Evolutionary conservation across 2,329 filamentous ascomycete genomes (phyloP).

Genomic region (Colletotrichum spinosum): DNA sequence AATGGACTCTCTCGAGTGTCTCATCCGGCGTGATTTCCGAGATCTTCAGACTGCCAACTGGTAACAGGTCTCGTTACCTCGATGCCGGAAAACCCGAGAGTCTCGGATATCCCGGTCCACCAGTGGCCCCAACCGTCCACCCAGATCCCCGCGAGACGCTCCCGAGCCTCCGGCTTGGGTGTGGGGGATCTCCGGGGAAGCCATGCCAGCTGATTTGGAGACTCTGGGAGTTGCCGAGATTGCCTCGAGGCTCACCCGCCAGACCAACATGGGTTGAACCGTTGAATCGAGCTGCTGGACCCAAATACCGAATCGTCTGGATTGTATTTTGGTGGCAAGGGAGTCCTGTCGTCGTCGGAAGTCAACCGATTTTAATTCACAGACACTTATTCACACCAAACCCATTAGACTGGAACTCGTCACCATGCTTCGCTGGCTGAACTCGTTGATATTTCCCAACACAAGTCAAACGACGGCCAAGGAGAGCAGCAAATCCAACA

Average conservation of each 20-base stretch:
- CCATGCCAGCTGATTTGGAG: neutral
- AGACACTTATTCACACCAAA: neutral
- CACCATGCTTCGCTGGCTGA: conserved; percentile 9
- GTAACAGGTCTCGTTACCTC: neutral
- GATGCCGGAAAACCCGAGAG: conserved; percentile 9
- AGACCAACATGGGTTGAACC: conserved; percentile 23
- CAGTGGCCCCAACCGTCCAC: neutral
- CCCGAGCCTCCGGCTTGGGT: conserved; percentile 16
- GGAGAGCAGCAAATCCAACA: neutral
- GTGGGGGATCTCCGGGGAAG: conserved; percentile 35
- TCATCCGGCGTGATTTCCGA: too few relatives aligned
- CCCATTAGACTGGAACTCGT: neutral
- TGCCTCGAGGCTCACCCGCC: too few relatives aligned
- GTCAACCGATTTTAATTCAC: neutral
- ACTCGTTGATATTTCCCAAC: conserved; percentile 8
- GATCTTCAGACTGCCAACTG: neutral
- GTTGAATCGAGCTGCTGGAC: conserved; percentile 20
- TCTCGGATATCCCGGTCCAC: conserved; percentile 12
- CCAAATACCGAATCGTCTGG: neutral
- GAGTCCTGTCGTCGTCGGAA: neutral
- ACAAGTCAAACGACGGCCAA: neutral
- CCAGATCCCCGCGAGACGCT: conserved; percentile 14
- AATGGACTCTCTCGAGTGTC: neutral
- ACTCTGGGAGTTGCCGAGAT: too few relatives aligned
- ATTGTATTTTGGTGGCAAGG: neutral